Percentiles rank a stretch among this genome's conserved stretches.
phyloP scores from a whole-genome alignment of 2,329 filamentous ascomycete genomes.

The Fusarium duplospermum region DNA sequence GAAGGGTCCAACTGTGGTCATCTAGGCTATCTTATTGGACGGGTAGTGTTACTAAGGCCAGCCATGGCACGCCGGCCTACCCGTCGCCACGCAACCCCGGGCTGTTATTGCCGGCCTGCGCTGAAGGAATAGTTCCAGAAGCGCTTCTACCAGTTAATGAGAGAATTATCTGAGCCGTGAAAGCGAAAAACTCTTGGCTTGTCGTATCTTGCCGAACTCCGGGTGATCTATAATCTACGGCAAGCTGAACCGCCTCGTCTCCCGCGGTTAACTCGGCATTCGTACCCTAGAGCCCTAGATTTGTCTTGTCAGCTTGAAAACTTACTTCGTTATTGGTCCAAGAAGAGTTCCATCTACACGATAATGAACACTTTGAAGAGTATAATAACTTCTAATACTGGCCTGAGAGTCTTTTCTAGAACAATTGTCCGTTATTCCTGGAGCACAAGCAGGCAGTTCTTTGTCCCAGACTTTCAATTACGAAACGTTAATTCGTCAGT shows the following conservation, averaged over 20 bases:
- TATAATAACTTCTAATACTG: background rate
- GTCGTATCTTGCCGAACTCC: background rate
- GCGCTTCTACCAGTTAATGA: background rate
- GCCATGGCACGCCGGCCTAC: background rate
- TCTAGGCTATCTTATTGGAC: background rate
- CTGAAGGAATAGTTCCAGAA: background rate
- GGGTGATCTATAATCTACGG: background rate
- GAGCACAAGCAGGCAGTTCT: background rate
- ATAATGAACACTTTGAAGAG: background rate
- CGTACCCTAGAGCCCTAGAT: background rate
- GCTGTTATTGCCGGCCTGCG: background rate
- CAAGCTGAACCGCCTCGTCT: background rate
- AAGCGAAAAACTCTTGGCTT: background rate
- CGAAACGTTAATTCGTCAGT: background rate
- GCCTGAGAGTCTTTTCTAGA: background rate
- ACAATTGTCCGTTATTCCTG: accelerated
- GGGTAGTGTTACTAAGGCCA: background rate
- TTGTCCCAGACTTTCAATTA: background rate
- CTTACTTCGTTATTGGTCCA: background rate
- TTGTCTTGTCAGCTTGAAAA: background rate
- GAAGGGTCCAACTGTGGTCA: background rate
- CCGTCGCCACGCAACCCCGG: background rate
- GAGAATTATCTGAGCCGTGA: background rate
- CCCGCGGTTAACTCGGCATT: background rate
- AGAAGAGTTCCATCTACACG: background rate